Percentiles rank a stretch among this genome's conserved stretches.
Conservation (phyloP, 257 asterid genomes). For the Eucommia ulmoides region DNA sequence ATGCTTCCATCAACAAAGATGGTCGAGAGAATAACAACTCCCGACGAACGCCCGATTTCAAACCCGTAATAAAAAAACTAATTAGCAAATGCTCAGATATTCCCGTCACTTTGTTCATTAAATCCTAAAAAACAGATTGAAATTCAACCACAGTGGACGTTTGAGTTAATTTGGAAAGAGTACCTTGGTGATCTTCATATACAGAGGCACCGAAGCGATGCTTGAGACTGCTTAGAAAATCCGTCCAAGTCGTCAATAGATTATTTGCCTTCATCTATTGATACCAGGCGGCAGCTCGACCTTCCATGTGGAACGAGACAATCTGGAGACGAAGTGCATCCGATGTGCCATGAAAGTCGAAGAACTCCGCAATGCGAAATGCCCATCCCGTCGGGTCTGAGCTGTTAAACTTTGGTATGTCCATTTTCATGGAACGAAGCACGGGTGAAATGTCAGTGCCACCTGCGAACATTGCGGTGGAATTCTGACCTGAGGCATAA, state of each 20-base stretch:
- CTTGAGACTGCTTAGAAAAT: background rate
- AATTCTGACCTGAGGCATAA: no score
- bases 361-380: background rate
- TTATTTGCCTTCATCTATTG: background rate
- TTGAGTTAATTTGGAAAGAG: background rate
- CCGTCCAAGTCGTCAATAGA: background rate
- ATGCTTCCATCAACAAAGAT: background rate
- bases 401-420: background rate
- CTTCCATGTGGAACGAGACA: background rate
- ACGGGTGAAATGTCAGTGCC: no score
- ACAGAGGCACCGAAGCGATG: background rate
- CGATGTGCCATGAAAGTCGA: background rate
- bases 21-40: background rate
- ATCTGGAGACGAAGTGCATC: background rate
- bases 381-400: background rate
- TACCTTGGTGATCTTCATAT: background rate
- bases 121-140: background rate
- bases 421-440: background rate
- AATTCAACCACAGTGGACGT: background rate
- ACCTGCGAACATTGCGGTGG: no score
- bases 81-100: background rate
- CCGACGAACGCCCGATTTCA: background rate
- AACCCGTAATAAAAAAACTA: background rate
- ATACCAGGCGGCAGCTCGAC: background rate
- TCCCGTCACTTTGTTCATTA: background rate